Percentiles rank a stretch among this genome's conserved stretches.
phyloP scores from a whole-genome alignment of 2,329 filamentous ascomycete genomes.

The Colletotrichum spaethianum region DNA sequence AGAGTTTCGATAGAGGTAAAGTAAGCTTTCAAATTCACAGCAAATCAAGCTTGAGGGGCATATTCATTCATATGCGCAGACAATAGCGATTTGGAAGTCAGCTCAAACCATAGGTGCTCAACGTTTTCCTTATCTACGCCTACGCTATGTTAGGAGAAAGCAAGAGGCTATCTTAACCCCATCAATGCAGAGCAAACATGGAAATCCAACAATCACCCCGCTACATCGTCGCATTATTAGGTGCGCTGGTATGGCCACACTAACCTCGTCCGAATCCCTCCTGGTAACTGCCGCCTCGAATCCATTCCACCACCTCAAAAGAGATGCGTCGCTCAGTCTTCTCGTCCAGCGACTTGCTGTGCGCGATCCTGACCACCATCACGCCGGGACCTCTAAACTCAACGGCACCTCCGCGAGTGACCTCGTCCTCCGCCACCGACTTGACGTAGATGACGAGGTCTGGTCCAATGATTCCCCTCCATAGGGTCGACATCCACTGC shows the following conservation, averaged over 20 bases:
- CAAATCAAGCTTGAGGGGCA: neutral
- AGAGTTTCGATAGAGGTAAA: neutral
- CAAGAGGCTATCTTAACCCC: slow-evolving; percentile 9
- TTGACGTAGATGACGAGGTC: slow-evolving; percentile 83
- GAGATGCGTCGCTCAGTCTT: slow-evolving; percentile 80
- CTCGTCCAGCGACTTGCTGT: slow-evolving; percentile 69
- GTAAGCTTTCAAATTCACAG: neutral
- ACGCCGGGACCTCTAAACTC: slow-evolving; percentile 70
- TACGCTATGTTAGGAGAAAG: slow-evolving; percentile 34
- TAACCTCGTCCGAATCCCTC: slow-evolving; percentile 44
- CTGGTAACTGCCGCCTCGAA: slow-evolving; percentile 64
- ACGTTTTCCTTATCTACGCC: slow-evolving; percentile 31
- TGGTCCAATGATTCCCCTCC: slow-evolving; percentile 87
- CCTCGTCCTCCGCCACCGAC: slow-evolving; percentile 53
- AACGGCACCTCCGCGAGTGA: slow-evolving; percentile 61
- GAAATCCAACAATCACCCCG: neutral
- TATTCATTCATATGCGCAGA: neutral
- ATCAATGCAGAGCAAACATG: neutral
- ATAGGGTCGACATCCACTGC: slow-evolving; percentile 97
- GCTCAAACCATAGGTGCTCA: slow-evolving; percentile 6
- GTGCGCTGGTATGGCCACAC: slow-evolving; percentile 10
- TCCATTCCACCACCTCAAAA: slow-evolving; percentile 92
- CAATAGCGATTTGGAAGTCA: neutral
- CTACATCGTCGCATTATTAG: slow-evolving; percentile 13
- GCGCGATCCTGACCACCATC: slow-evolving; percentile 67